A percentile compares a stretch with the other conserved stretches of the same genome.
Evolutionary conservation across 2,329 filamentous ascomycete genomes (phyloP).

Genomic region (Aspergillus pseudoglaucus): DNA sequence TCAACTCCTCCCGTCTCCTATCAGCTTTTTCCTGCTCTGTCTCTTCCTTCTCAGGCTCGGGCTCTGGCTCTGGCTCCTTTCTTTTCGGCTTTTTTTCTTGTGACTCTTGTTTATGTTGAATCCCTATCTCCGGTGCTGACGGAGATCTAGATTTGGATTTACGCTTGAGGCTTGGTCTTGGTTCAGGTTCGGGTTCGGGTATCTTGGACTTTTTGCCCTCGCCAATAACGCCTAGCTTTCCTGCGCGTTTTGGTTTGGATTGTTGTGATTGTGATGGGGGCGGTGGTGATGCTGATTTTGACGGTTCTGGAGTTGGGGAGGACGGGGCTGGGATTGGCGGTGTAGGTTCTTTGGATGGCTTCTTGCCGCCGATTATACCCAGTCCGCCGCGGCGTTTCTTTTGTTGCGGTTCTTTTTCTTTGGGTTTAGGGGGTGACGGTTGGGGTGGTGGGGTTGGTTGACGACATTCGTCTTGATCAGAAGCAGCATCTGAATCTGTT

Average conservation of each 20-base stretch:
- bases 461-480: not conserved
- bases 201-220: conserved; percentile 17
- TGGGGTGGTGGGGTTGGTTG: conserved; percentile 2
- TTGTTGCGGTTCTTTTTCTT: not conserved
- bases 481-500: conserved; percentile 4
- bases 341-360: conserved; percentile 9
- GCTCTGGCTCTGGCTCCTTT: conserved; percentile 10
- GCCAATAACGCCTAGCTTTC: conserved; percentile 33
- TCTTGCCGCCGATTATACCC: conserved; percentile 27
- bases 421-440: conserved; percentile 4
- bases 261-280: conserved; percentile 2
- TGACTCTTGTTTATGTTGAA: conserved; percentile 17
- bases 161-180: conserved; percentile 4
- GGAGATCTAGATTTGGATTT: not conserved
- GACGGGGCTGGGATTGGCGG: conserved; percentile 7
- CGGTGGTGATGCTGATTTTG: not conserved
- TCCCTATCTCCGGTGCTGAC: not conserved
- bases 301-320: conserved; percentile 1
- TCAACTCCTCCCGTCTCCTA: conserved; percentile 51
- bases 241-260: conserved; percentile 16
- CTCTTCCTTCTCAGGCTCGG: conserved; percentile 10
- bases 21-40: conserved; percentile 50
- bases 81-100: conserved; percentile 20
- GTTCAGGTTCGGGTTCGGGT: too few species aligned
- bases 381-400: conserved; percentile 14